Conservation (phyloP, 306 rosid genomes). For the Dryas drummondii region DNA sequence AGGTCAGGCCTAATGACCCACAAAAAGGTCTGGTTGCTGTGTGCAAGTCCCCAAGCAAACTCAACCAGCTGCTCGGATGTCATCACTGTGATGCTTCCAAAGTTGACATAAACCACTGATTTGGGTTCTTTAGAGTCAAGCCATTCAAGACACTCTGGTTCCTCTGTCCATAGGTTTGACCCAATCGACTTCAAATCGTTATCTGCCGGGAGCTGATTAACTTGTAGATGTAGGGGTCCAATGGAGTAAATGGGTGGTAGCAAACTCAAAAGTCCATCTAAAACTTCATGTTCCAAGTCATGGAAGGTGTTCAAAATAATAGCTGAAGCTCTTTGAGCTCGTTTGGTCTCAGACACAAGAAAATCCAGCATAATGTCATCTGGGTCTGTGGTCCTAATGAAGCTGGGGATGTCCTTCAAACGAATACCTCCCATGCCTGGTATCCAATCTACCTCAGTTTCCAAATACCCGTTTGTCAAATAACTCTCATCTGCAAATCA, state of each 20-base stretch:
- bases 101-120: too few relatives aligned
- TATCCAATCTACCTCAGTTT: slow-evolving; percentile 48
- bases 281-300: slow-evolving; percentile 46
- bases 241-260: slow-evolving; percentile 52
- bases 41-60: too few relatives aligned
- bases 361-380: slow-evolving; percentile 38
- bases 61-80: too few relatives aligned
- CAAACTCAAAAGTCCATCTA: slow-evolving; percentile 33
- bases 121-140: too few relatives aligned
- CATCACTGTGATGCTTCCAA: too few relatives aligned
- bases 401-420: slow-evolving; percentile 52
- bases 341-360: neutral
- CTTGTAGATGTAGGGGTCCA: slow-evolving; percentile 51
- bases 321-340: slow-evolving; percentile 46
- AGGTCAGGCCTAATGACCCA: too few relatives aligned
- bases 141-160: slow-evolving; percentile 51
- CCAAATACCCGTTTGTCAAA: slow-evolving; percentile 44
- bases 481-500: slow-evolving; percentile 42
- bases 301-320: slow-evolving; percentile 55
- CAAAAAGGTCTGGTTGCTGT: too few relatives aligned
- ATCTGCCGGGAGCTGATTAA: slow-evolving; percentile 18
- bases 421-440: slow-evolving; percentile 54
- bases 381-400: slow-evolving; percentile 55
- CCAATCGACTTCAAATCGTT: slow-evolving; percentile 30
- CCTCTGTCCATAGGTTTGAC: slow-evolving; percentile 70